Conservation (phyloP, 805 yeast species). For the Pichia scutulata region DNA sequence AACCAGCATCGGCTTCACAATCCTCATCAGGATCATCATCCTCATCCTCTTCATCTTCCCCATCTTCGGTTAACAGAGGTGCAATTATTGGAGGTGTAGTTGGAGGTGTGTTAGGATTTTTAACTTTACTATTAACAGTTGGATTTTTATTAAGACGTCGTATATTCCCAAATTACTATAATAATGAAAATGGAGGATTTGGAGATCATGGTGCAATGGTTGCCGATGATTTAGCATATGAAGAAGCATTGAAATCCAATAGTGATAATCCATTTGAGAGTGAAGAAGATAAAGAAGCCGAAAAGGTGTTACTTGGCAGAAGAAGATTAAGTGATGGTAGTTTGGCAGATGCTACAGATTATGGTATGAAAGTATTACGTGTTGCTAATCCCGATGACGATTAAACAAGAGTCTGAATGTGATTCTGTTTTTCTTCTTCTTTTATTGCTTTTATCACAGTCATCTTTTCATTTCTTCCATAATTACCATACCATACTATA, state of each 20-base stretch:
- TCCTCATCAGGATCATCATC: conserved; percentile 15
- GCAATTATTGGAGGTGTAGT: conserved; percentile 32
- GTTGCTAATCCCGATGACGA: conserved; percentile 78
- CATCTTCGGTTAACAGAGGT: conserved; percentile 22
- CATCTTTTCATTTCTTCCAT: neutral
- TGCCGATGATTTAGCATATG: conserved; percentile 49
- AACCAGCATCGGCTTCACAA: conserved; percentile 20
- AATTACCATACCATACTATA: too few species aligned
- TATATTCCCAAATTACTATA: conserved; percentile 24
- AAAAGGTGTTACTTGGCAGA: conserved; percentile 65
- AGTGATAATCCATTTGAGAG: conserved; percentile 52
- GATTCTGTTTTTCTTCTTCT: neutral
- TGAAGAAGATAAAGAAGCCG: conserved; percentile 37
- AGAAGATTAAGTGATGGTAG: conserved; percentile 82
- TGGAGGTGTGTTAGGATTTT: conserved; percentile 29
- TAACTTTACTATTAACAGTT: conserved; percentile 19
- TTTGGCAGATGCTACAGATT: conserved; percentile 78
- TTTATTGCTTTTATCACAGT: neutral
- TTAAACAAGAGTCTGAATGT: neutral
- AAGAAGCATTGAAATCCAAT: conserved; percentile 48
- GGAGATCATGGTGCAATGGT: conserved; percentile 31
- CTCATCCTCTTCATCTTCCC: conserved; percentile 19
- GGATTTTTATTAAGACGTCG: conserved; percentile 31
- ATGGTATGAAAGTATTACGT: conserved; percentile 68
- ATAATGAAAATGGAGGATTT: conserved; percentile 18